Base-by-base conservation (phyloP, 805 yeast species). In the Candida adriatica region DNA sequence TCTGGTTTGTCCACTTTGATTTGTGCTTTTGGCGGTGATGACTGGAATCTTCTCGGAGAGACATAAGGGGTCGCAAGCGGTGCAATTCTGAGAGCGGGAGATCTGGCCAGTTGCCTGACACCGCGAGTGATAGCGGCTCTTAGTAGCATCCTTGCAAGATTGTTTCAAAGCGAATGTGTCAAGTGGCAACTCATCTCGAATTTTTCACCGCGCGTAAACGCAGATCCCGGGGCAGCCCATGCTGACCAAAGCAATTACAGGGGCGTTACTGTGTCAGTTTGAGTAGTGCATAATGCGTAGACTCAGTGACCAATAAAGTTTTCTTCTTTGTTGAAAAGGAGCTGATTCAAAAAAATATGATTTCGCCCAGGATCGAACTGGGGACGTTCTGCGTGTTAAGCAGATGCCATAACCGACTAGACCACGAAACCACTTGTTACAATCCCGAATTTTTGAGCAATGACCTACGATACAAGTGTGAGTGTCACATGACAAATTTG, bases 371-470 rank as follows among this genome's bases (percentile, higher is more conserved):
- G 96, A 86, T 90, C 96, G 96, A 90, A 90, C 96, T 87, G 96
- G 96, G 96, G 96, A 90, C 96, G 87, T 84, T 84, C 92, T 86
- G 95, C 96, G 96, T 88, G 96, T 88, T 86, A 88, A 85, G 96
- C 96, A 87, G 92, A 84, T 83, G 96, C 95, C 96, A 88, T 88
- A 77, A 87, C 96, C 96, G 66, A 87, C 96, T 87, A 87, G 95
- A 87, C 96, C 96, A 87, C 87, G 79, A 76, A 79, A 78, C 92
- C 92, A 26, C 22, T 19, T 19, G 22, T 19, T 19, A 11, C 22
- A 8, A 8, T 19, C n/a, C n/a, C n/a, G n/a, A n/a, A n/a, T n/a
- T n/a, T n/a, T n/a, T n/a, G n/a, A n/a, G n/a, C n/a, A n/a, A n/a
- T n/a, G n/a, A n/a, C n/a, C n/a, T n/a, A n/a, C n/a, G n/a, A n/a